Base-by-base conservation (phyloP, 148 eudicot species). In the Amaranthus cruentus region DNA sequence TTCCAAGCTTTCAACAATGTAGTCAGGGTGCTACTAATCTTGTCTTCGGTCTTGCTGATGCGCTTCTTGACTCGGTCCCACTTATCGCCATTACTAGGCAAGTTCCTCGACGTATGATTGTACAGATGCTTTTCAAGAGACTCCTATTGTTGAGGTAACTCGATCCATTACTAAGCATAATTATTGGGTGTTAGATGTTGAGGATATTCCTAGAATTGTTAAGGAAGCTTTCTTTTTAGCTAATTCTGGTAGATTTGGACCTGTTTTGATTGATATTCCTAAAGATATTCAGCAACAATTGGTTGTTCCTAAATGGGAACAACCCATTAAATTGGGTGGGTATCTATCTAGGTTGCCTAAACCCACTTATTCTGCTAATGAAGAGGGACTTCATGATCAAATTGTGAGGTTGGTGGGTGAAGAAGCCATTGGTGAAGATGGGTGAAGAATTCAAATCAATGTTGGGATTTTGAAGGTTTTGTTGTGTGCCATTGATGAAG, bases 121-220 rank as follows among this genome's bases (percentile, higher is more conserved):
- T 3, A 94, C 98, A 0, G 97, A 91, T 43, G 98, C 97, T 0
- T 93, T 93, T 56, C 97, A 93, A 52, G 98, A 93, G 51, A 93
- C 98, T 21, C 97, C 97, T 0, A 93, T 93, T 73, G 98, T 91
- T 12, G 98, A 93, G 95, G 97, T 93, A 62, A 87, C 97, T 0
- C 47, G 98, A 2, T 87, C 97, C 0, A 93, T 93, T 14, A 93
- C 98, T 18, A 93, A 93, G 75, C 97, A 93, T 74, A 93, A 89
- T 74, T 93, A 89, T 77, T 86, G 91, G 4, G 91, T 93, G 9
- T 70, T 89, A 3, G 85, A 93, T 76, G 95, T 93, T 5, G 92
- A 89, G 28, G 98, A 93, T 72, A 91, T 93, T 54, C 96, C 97
- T 51, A 72, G 97, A 46, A 68, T 93, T 72, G 98, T 93, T 7